Conservation (phyloP, 352 stramenopile species). For the Phytophthora syringae region DNA sequence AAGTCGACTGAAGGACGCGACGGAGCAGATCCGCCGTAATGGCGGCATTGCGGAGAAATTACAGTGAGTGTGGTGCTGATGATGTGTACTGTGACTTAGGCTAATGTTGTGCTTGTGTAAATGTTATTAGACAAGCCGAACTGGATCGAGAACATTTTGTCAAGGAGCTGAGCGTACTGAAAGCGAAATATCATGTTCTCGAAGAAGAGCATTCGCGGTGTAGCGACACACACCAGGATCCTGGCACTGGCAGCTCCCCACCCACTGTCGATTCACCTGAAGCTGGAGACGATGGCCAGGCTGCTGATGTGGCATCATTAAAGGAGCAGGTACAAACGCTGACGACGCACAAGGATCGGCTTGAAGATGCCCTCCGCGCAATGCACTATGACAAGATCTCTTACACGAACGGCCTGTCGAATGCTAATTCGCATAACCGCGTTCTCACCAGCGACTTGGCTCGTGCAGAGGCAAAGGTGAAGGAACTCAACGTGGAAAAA, state of each 20-base stretch:
- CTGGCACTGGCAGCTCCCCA: not conserved
- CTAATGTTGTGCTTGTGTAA: not conserved
- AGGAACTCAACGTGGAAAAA: conserved; percentile 45
- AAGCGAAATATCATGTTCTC: conserved; percentile 53
- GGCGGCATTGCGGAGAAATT: conserved; percentile 60
- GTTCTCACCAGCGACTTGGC: conserved; percentile 66
- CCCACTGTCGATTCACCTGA: not conserved
- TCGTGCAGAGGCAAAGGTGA: conserved; percentile 61
- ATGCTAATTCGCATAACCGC: conserved; percentile 81
- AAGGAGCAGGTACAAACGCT: conserved; percentile 66
- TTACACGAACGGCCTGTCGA: conserved; percentile 81
- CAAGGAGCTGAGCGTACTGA: conserved; percentile 53
- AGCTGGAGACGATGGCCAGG: not conserved
- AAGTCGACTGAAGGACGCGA: conserved; percentile 63
- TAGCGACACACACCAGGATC: conserved; percentile 4
- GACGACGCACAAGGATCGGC: conserved; percentile 59
- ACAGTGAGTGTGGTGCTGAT: conserved; percentile 36
- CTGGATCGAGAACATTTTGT: conserved; percentile 54
- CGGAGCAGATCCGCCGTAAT: conserved; percentile 55
- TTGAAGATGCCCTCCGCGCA: conserved; percentile 76
- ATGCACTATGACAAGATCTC: conserved; percentile 87
- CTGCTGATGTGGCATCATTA: conserved; percentile 27
- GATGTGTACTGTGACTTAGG: not conserved
- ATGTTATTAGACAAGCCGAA: conserved; percentile 48
- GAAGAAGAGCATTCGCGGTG: conserved; percentile 58